Base-by-base conservation (phyloP, 768 basidiomycete genomes). In the Pleurotus pulmonarius region DNA sequence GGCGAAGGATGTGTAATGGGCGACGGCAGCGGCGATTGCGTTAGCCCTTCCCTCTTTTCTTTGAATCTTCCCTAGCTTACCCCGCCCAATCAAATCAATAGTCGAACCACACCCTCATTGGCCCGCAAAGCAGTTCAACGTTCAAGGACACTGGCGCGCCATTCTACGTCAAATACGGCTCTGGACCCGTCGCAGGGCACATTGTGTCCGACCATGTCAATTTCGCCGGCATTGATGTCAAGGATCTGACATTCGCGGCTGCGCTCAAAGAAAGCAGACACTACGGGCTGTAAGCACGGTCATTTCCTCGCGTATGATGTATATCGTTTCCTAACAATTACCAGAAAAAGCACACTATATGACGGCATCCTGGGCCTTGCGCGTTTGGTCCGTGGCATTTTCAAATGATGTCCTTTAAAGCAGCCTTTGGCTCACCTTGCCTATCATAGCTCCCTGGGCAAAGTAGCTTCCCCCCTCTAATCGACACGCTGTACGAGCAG, bases 121-220 rank as follows among this genome's bases (percentile, higher is more conserved):
- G 90, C 9, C 3, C 80, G 0, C 65, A 78, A 60, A 76, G 77
- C 12, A 90, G 87, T 5, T 81, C 80, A 55, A 73, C 85, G 11
- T 92, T 92, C 67, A 69, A 74, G 44, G 79, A 81, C 64, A 75
- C 77, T n/a, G 63, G 70, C 22, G 66, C 71, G 45, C 72, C 68
- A n/a, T 91, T 89, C 75, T 61, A 74, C 48, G 80, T 90, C 45
- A 81, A 78, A 1, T 91, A 91, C 59, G 88, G 88, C 40, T 80
- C 85, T 3, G 91, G 91, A 25, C 60, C 71, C 1, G 88, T 92
- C 15, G 64, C 73, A n/a, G 92, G 92, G 9, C 69, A 73, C 29
- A 77, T 91, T 56, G 71, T 87, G 63, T 71, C 70, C 38, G 92
- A 93, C 67, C 74, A 84, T 60, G 65, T 92, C 52, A 70, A 63